Base-by-base conservation (phyloP, 164 flowering plant species). In the Aristolochia contorta region DNA sequence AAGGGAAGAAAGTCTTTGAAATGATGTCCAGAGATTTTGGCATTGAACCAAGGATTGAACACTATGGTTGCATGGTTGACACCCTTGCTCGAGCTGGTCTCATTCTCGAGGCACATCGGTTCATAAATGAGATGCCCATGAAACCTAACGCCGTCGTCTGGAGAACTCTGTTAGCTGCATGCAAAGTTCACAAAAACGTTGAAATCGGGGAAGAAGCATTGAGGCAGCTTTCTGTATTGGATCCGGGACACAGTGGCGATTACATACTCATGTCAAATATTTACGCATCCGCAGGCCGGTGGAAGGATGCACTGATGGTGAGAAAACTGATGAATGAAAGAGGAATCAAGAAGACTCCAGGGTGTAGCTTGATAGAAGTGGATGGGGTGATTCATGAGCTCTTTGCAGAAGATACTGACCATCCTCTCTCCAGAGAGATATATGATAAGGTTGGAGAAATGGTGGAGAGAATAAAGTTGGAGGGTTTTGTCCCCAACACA, bases 1-100 rank as follows among this genome's bases (percentile, higher is more conserved):
- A 77, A 49, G 80, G 81, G 43, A 54, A 69, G 12, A n/a, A 33
- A 0, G 55, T 65, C 47, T 81, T 81, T 45, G 24, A 47, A 30
- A 69, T 65, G 19, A 82, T 82, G 82, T 68, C 25, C 45, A 66
- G 64, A 61, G 80, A 74, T 61, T 78, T 64, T 64, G 70, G 75
- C 18, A 76, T 77, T 61, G 74, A 73, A 47, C 82, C 80, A n/a
- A 62, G 70, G 49, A 68, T 78, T 56, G 83, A 79, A 63, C 82
- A 77, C 57, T 77, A 74, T 64, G 80, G 81, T 20, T 79, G 78
- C 68, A 72, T 81, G 80, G 83, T 79, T 59, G 81, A 77, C 62
- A 65, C 77, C 18, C 74, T 81, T 68, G 75, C 75, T 57, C 74
- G 83, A 52, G 82, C 76, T 13, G 83, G 85, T 46, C 37, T 70